Evolutionary conservation across 1,139 yeast species (phyloP).

Genomic region (Eremothecium cymbalariae): DNA sequence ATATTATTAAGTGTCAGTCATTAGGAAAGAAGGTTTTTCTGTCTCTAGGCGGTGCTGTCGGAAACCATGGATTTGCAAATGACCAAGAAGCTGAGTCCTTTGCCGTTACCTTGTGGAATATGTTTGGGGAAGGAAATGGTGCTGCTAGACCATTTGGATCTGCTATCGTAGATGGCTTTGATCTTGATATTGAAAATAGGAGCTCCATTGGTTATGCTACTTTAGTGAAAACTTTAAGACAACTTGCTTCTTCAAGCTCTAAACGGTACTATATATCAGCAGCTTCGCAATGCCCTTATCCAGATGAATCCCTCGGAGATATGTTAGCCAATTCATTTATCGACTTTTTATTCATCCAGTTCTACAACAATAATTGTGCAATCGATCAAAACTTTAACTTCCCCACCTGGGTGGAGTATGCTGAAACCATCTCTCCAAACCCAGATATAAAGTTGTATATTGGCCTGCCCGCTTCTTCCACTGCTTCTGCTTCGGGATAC

Average conservation of each 20-base stretch:
- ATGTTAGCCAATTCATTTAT: constrained; percentile 51
- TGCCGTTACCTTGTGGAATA: constrained; percentile 75
- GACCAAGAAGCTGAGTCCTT: constrained; percentile 58
- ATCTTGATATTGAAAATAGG: constrained; percentile 59
- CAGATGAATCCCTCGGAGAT: constrained; percentile 77
- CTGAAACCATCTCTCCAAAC: constrained; percentile 57
- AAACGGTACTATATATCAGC: constrained; percentile 74
- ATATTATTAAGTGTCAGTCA: constrained; percentile 74
- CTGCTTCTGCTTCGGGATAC: constrained; percentile 68
- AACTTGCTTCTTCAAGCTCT: constrained; percentile 46
- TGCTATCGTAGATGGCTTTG: constrained; percentile 64
- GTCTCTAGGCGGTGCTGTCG: constrained; percentile 84
- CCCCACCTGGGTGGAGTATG: constrained; percentile 75
- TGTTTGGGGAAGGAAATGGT: constrained; percentile 69
- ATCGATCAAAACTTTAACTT: constrained; percentile 61
- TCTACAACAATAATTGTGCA: constrained; percentile 83
- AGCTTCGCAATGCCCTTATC: constrained; percentile 93
- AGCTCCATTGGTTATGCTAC: constrained; percentile 51
- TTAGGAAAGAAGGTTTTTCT: constrained; percentile 69
- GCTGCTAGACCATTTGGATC: constrained; percentile 68
- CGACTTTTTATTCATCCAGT: constrained; percentile 86
- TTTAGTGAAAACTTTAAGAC: constrained; percentile 52
- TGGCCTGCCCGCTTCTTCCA: constrained; percentile 64
- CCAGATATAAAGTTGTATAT: constrained; percentile 53
- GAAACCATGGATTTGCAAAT: constrained; percentile 61